Evolutionary conservation across 2,329 filamentous ascomycete genomes (phyloP).

Genomic region (Pseudogymnoascus sp.): DNA sequence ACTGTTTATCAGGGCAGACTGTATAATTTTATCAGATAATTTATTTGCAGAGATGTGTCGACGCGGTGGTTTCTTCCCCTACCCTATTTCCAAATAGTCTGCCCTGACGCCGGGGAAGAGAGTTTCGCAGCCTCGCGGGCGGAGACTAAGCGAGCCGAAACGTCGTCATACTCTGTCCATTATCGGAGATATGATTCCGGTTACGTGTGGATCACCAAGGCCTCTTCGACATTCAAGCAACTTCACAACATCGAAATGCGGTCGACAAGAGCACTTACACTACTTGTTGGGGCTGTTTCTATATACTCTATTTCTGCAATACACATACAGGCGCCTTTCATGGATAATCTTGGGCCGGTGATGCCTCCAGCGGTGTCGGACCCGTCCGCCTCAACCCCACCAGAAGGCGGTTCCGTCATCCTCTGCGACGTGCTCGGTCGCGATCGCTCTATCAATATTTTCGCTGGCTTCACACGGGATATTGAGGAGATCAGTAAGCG

Average conservation of each 20-base stretch:
- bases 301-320: background rate
- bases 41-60: background rate
- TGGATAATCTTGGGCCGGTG: conserved; percentile 20
- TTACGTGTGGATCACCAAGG: background rate
- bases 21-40: background rate
- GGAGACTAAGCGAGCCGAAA: conserved; percentile 8
- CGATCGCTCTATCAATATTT: conserved; percentile 73
- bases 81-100: background rate
- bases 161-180: conserved; percentile 5
- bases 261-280: background rate
- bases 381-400: conserved; percentile 21
- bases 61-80: background rate
- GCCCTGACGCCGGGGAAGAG: conserved; percentile 4
- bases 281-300: background rate
- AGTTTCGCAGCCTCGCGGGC: conserved; percentile 6
- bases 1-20: background rate
- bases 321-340: conserved; percentile 11
- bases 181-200: background rate
- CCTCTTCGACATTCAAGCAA: background rate
- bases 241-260: background rate
- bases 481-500: conserved; percentile 61
- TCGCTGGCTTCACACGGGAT: conserved; percentile 73
- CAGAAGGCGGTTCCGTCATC: conserved; percentile 46
- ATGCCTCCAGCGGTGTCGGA: conserved; percentile 17
- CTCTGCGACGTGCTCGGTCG: conserved; percentile 80